phyloP scores from a whole-genome alignment of 2,329 filamentous ascomycete species.

The Arachnomyces sp. region DNA sequence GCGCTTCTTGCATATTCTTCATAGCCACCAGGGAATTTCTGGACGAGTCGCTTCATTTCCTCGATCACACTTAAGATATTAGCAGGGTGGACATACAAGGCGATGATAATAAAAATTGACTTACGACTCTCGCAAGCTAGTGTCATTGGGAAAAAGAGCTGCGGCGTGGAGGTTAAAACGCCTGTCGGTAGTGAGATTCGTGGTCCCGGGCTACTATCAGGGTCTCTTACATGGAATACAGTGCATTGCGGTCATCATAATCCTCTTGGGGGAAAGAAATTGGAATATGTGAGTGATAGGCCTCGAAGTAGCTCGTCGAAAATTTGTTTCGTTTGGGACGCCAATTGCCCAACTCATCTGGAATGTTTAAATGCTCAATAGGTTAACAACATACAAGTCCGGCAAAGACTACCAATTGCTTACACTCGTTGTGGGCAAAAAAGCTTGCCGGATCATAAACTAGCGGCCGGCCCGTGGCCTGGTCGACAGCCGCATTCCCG shows the following conservation, averaged over 20 bases:
- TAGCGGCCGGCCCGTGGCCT: conserved; percentile 10
- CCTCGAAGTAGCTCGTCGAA: conserved; percentile 10
- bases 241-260: conserved; percentile 19
- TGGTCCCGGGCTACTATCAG: too few relatives aligned
- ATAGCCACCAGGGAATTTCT: conserved; percentile 13
- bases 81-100: neutral
- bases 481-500: conserved; percentile 23
- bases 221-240: conserved; percentile 20
- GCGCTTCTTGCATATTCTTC: conserved; percentile 5
- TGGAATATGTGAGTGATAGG: conserved; percentile 14
- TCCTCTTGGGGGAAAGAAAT: conserved; percentile 18
- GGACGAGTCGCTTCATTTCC: conserved; percentile 14
- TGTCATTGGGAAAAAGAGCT: conserved; percentile 3
- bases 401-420: conserved; percentile 1
- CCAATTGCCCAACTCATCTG: conserved; percentile 14
- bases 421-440: conserved; percentile 22
- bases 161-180: conserved; percentile 10
- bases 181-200: conserved; percentile 3
- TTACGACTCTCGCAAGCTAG: conserved; percentile 9
- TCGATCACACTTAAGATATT: conserved; percentile 9
- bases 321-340: conserved; percentile 12
- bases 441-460: conserved; percentile 14
- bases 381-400: neutral
- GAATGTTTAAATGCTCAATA: neutral
- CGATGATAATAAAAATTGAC: neutral